Base-by-base conservation (phyloP, 2,329 filamentous ascomycete species). In the Pyrenochaeta sp. region DNA sequence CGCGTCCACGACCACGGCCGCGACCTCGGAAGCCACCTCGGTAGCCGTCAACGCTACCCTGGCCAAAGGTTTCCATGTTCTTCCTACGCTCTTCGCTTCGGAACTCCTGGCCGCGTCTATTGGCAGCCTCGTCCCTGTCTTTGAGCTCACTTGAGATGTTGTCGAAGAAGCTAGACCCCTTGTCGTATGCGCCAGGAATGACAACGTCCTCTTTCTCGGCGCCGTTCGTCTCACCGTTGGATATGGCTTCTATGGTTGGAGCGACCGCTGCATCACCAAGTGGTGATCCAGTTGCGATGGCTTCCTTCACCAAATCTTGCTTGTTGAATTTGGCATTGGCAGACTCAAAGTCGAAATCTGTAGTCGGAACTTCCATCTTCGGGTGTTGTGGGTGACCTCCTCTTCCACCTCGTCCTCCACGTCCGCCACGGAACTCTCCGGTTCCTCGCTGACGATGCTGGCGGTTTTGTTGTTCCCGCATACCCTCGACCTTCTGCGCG, bases 11-110 rank as follows among this genome's bases (percentile, higher is more conserved):
- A 18, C 91, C 90, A 51, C 92, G 87, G 31, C 90, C 90, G 37
- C 92, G 85, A 27, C 92, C 91, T 45, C 92, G 88, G 76, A 88
- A 95, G 60, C 90, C 89, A 47, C 87, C 87, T 56, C 90, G 85
- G 74, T 87, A 90, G 14, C 87, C 89, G 66, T 99, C 95, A 18
- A 99, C 93, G 64, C 92, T 97, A 47, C 93, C 93, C 75, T 98
- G 93, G 7, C 95, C 95, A 65, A 99, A 99, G 0, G 95, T 99
- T 79, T 99, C 95, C 71, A 99, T 90, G 74, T 98, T 98, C 79
- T 92, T 92, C 75, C 89, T 92, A 74, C 96, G 91, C 75, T 98
- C 95, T 75, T 98, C 92, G 33, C 88, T 89, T 48, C 95, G 88
- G 87, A 95, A 96, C 74, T 96, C 92, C 42, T 90, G 87, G 29